These are phyloP conservation scores for Fusarium luffae DNA, from an alignment of 2,329 filamentous ascomycete species.

Conservation along the genomic window DNA sequence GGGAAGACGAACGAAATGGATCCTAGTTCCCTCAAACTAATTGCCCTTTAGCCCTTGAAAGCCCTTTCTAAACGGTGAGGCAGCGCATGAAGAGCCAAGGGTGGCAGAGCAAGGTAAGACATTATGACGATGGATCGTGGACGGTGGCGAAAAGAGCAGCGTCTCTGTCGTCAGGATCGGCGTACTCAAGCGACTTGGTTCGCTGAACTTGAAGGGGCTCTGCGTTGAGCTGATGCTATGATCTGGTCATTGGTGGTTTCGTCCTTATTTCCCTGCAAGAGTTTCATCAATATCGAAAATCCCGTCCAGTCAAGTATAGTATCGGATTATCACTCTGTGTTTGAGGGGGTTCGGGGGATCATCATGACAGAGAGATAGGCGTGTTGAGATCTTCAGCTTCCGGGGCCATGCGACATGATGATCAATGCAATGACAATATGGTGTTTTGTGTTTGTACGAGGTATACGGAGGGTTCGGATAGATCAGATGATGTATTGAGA, in stretches of 20 bases:
- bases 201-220: constrained; percentile 2
- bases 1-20: constrained; percentile 14
- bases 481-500: not conserved
- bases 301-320: constrained; percentile 5
- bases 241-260: constrained; percentile 1
- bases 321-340: not conserved
- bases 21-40: not conserved
- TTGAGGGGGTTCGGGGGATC: constrained; percentile 3
- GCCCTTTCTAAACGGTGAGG: constrained; percentile 18
- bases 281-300: constrained; percentile 9
- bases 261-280: constrained; percentile 1
- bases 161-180: constrained; percentile 10
- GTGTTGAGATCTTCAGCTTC: not conserved
- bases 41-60: constrained; percentile 1
- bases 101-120: constrained; percentile 15
- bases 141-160: constrained; percentile 16
- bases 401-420: not conserved
- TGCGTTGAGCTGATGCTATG: not conserved
- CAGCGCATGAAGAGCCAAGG: not conserved
- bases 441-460: constrained; percentile 12
- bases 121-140: constrained; percentile 17
- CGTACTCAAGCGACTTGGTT: not conserved
- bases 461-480: not conserved
- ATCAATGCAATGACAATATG: constrained; percentile 2
- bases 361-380: not conserved